phyloP scores from a whole-genome alignment of 2,329 filamentous ascomycete species.

The Alternaria tenuissima region DNA sequence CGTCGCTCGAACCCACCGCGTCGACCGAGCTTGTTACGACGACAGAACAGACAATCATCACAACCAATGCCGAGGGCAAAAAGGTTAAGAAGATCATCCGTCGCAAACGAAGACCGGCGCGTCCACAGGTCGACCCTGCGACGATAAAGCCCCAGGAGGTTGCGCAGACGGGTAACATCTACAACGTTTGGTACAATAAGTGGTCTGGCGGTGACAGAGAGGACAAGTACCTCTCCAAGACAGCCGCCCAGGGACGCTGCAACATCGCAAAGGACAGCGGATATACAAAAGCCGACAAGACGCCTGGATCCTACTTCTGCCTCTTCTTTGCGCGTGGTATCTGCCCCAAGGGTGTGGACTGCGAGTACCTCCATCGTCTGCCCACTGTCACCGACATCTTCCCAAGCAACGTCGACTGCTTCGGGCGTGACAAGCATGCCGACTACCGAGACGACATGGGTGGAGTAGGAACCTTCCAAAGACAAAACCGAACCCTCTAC shows the following conservation, averaged over 20 bases:
- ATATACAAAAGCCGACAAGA: conserved; percentile 60
- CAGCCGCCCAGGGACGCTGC: conserved; percentile 83
- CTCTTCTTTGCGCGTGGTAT: conserved; percentile 85
- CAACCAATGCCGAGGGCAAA: conserved; percentile 57
- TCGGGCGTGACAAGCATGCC: conserved; percentile 88
- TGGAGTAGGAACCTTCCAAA: conserved; percentile 91
- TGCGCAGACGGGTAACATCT: conserved; percentile 91
- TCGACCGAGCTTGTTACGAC: conserved; percentile 37
- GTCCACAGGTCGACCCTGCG: conserved; percentile 87
- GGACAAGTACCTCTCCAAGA: conserved; percentile 86
- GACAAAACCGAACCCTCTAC: conserved; percentile 93
- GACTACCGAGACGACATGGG: conserved; percentile 99
- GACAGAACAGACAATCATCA: conserved; percentile 43
- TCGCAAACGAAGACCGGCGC: conserved; percentile 87
- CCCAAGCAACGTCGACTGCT: conserved; percentile 94
- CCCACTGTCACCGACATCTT: conserved; percentile 89
- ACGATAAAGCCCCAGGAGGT: conserved; percentile 84
- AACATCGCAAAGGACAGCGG: conserved; percentile 75
- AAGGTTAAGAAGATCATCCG: conserved; percentile 92
- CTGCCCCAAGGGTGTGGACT: conserved; percentile 88
- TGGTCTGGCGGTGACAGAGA: conserved; percentile 96
- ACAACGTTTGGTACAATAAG: conserved; percentile 99
- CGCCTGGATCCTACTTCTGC: conserved; percentile 82
- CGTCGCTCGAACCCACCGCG: conserved; percentile 33
- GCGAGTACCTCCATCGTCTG: conserved; percentile 90